Percentiles rank a stretch among this genome's conserved stretches.
These are phyloP conservation scores for Ustilago loliicola DNA, from an alignment of 1,284 basidiomycete species.

Conservation along the genomic window DNA sequence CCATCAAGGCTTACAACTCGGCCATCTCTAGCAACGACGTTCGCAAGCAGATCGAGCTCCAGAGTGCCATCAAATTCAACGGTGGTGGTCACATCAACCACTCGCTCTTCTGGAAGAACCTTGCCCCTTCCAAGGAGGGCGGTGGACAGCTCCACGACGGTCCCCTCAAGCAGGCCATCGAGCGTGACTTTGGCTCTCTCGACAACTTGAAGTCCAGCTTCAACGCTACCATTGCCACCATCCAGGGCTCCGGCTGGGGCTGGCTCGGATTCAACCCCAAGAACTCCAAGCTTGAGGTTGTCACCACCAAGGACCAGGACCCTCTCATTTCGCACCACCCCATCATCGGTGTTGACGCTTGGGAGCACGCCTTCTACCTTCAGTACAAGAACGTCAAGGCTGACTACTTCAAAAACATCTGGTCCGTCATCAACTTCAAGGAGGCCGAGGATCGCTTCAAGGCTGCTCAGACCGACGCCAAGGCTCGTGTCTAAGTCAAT, in stretches of 20 bases:
- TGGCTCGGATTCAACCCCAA: conserved; percentile 77
- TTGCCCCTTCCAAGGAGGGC: conserved; percentile 65
- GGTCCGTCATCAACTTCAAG: conserved; percentile 71
- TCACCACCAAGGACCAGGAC: conserved; percentile 96
- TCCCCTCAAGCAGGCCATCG: conserved; percentile 83
- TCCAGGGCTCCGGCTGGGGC: conserved; percentile 98
- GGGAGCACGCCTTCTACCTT: conserved; percentile 80
- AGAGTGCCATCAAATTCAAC: conserved; percentile 89
- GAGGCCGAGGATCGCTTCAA: conserved; percentile 69
- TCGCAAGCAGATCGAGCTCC: conserved; percentile 86
- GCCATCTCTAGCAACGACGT: conserved; percentile 76
- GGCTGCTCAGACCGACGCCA: conserved; percentile 59
- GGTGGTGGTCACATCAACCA: conserved; percentile 86
- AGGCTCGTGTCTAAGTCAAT: conserved; percentile 45
- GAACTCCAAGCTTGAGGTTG: conserved; percentile 78
- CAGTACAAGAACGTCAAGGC: conserved; percentile 67
- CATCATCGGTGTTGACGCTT: conserved; percentile 95
- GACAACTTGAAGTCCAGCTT: conserved; percentile 82
- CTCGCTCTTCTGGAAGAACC: conserved; percentile 97
- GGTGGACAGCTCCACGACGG: conserved; percentile 78
- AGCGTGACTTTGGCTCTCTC: conserved; percentile 85
- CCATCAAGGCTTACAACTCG: conserved; percentile 84
- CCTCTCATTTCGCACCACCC: conserved; percentile 88
- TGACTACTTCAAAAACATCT: conserved; percentile 70
- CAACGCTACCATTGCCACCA: conserved; percentile 88